These are phyloP conservation scores for Aspergillus sojae DNA, from an alignment of 2,329 filamentous ascomycete species.

Conservation along the genomic window DNA sequence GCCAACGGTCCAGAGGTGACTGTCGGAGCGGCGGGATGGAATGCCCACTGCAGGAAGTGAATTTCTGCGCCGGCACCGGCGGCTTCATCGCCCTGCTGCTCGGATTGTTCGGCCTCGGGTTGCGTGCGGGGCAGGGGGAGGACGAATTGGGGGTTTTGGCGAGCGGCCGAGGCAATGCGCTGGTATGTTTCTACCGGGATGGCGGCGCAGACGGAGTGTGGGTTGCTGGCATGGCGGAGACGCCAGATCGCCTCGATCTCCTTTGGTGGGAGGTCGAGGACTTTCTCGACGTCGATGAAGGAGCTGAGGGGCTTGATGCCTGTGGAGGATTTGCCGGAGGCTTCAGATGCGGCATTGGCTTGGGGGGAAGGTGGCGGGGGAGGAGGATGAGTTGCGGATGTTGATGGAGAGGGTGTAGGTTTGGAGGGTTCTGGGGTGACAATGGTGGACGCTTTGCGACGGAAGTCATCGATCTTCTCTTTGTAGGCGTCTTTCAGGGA, in stretches of 20 bases:
- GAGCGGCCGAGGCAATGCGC: slow-evolving; percentile 71
- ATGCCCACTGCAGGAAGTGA: slow-evolving; percentile 95
- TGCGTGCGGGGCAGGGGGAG: slow-evolving; percentile 69
- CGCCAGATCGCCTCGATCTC: slow-evolving; percentile 92
- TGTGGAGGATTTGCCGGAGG: slow-evolving; percentile 50
- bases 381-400: slow-evolving; percentile 39
- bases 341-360: slow-evolving; percentile 39
- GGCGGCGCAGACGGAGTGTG: slow-evolving; percentile 78
- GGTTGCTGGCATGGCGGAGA: slow-evolving; percentile 74
- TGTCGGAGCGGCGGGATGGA: slow-evolving; percentile 60
- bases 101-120: slow-evolving; percentile 21
- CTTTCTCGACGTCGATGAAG: slow-evolving; percentile 80
- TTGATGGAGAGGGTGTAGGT: slow-evolving; percentile 37
- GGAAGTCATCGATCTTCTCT: slow-evolving; percentile 75
- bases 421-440: slow-evolving; percentile 49
- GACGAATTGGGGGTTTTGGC: slow-evolving; percentile 82
- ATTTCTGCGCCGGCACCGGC: slow-evolving; percentile 72
- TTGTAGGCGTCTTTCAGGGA: slow-evolving; percentile 77
- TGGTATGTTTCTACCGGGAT: slow-evolving; percentile 75
- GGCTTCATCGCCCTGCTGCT: slow-evolving; percentile 28
- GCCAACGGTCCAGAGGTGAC: slow-evolving; percentile 38
- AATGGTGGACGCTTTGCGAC: slow-evolving; percentile 65
- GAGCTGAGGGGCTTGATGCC: slow-evolving; percentile 67
- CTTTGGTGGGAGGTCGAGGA: slow-evolving; percentile 69
- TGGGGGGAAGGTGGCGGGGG: slow-evolving; percentile 38